These are phyloP conservation scores for Diaporthe eres DNA, from an alignment of 2,329 filamentous ascomycete genomes.

Conservation along the genomic window DNA sequence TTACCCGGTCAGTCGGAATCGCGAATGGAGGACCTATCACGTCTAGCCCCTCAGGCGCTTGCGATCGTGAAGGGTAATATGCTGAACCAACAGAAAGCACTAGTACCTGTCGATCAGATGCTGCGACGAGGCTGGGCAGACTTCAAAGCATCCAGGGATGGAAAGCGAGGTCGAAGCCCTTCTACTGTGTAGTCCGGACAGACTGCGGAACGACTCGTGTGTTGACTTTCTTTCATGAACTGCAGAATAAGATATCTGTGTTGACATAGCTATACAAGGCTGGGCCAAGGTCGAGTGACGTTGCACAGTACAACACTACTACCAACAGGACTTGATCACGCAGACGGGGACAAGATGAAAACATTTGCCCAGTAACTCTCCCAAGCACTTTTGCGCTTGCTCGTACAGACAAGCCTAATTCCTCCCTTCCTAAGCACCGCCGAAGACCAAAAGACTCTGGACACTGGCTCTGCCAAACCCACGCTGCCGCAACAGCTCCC, in stretches of 20 bases:
- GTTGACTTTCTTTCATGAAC: too few relatives aligned
- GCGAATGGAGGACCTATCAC: neutral
- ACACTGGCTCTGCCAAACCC: slow-evolving; percentile 66
- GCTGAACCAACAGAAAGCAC: neutral
- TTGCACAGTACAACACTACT: neutral
- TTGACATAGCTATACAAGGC: neutral
- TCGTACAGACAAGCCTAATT: too few relatives aligned
- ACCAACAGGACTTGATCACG: neutral
- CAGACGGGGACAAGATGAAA: neutral
- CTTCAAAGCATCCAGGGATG: slow-evolving; percentile 5
- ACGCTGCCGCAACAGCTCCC: slow-evolving; percentile 57
- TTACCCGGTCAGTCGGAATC: neutral
- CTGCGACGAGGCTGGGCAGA: neutral
- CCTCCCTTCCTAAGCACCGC: slow-evolving; percentile 52
- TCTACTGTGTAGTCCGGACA: neutral
- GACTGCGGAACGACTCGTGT: too few relatives aligned
- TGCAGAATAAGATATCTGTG: too few relatives aligned
- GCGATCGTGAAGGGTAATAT: neutral
- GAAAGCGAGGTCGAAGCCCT: neutral
- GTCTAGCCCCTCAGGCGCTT: neutral
- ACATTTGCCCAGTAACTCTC: neutral
- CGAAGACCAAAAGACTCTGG: slow-evolving; percentile 68
- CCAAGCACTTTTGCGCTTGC: neutral
- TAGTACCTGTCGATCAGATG: neutral
- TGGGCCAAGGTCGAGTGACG: neutral